These are phyloP conservation scores for Cercospora janseana DNA, from an alignment of 2,329 filamentous ascomycete genomes.

Conservation along the genomic window DNA sequence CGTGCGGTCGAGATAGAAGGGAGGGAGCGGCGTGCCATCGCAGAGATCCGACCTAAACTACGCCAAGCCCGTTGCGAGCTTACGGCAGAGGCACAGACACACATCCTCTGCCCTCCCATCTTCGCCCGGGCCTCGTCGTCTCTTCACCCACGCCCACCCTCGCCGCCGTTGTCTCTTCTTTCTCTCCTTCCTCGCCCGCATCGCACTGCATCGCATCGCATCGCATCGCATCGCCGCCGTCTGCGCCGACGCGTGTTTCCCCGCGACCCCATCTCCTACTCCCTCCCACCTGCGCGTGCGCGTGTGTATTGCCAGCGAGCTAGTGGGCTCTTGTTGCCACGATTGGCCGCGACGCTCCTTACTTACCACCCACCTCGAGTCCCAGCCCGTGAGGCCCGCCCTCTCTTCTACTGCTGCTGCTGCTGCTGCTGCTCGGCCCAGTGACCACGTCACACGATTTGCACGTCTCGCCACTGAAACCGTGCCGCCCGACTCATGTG, in stretches of 20 bases:
- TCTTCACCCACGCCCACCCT: not conserved
- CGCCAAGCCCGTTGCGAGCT: not conserved
- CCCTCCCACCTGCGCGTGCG: no score
- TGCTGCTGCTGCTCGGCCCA: not conserved
- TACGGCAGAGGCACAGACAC: not conserved
- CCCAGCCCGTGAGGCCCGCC: not conserved
- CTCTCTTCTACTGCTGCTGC: constrained; percentile 1
- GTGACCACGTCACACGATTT: constrained; percentile 13
- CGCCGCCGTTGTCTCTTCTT: not conserved
- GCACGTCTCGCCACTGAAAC: not conserved
- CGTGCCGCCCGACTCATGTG: constrained; percentile 22
- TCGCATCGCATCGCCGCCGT: not conserved
- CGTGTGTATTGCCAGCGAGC: not conserved
- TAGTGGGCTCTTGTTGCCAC: not conserved
- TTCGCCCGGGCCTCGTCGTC: not conserved
- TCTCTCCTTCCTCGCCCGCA: not conserved
- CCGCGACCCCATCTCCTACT: not conserved
- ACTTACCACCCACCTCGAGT: constrained; percentile 6
- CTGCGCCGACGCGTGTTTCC: not conserved
- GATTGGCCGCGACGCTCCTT: constrained; percentile 7
- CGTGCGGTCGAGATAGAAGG: not conserved
- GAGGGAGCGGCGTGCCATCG: not conserved
- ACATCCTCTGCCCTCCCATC: not conserved
- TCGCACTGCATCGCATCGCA: not conserved
- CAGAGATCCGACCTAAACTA: not conserved